These are phyloP conservation scores for Termitomyces sp. DNA, from an alignment of 768 basidiomycete species.

Conservation along the genomic window DNA sequence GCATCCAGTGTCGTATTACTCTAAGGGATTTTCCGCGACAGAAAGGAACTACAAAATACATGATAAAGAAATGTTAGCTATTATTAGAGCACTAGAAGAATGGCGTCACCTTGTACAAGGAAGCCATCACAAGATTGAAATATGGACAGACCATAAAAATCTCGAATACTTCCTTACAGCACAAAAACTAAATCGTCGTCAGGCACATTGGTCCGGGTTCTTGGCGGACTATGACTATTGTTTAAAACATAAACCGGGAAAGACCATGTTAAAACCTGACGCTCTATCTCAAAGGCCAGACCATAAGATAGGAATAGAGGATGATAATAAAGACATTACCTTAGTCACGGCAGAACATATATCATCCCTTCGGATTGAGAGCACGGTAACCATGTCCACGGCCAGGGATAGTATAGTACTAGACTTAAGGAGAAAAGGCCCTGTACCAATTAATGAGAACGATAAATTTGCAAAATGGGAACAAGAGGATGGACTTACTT, in stretches of 20 bases:
- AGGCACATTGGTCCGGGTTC: slow-evolving; percentile 35
- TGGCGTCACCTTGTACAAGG: slow-evolving; percentile 19
- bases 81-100: slow-evolving; percentile 26
- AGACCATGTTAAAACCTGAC: slow-evolving; percentile 11
- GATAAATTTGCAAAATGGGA: too few species aligned
- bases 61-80: slow-evolving; percentile 24
- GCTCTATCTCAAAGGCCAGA: too few species aligned
- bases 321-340: neutral
- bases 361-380: neutral
- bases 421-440: neutral
- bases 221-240: slow-evolving; percentile 30
- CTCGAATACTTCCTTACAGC: slow-evolving; percentile 37
- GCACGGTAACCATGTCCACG: neutral
- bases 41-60: too few species aligned
- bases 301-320: too few species aligned
- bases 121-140: slow-evolving; percentile 14
- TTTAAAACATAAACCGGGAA: slow-evolving; percentile 24
- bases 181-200: slow-evolving; percentile 31
- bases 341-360: slow-evolving; percentile 10
- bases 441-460: neutral
- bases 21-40: too few species aligned
- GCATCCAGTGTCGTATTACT: too few species aligned
- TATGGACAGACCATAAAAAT: slow-evolving; percentile 34
- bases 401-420: neutral
- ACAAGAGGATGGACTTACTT: too few species aligned